Evolutionary conservation across 306 rosid species (phyloP), one percentile per base, ranked within the genome.

Genomic region (Alnus glutinosa): DNA sequence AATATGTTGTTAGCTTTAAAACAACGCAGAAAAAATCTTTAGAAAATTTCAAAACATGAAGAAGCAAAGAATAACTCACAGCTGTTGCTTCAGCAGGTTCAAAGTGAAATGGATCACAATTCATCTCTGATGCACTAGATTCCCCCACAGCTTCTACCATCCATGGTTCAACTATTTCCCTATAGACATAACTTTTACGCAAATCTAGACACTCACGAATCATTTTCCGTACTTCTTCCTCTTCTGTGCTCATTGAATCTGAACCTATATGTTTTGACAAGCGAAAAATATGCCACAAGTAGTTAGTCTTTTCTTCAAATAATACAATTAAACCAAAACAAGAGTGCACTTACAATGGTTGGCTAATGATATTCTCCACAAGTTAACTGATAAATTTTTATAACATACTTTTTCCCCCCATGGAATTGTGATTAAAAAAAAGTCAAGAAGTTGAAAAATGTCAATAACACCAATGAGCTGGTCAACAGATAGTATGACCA

Each of bases 151-250:
- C 54, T 50, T 39, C 83, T 46, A 49, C 71, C 79, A 36, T 79
- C 80, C 84, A 82, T 44, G 89, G 82, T 76, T 63, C 75, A 75
- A 82, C 82, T 51, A 71, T 47, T 79, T 82, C 89, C 10, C 75
- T 57, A 66, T 75, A 85, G 37, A 85, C 69, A 32, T 85, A 85
- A 16, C 39, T 73, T 58, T 85, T 75, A 66, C 89, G 89, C 67
- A 85, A 47, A 79, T 79, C 86, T 80, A 85, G 68, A 75, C 89
- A 82, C 58, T 85, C 89, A 23, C 78, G 52, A 72, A 85, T 69
- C 81, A 82, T 82, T 69, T 80, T 76, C 8, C 68, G 68, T 44
- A 82, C 89, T 67, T 82, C 86, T 54, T 85, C 84, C 30, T 85
- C 89, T 64, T 85, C 89, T 73, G 63, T 75, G 84, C 30, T 82